Evolutionary conservation across 2,329 filamentous ascomycete genomes (phyloP), one percentile per base, ranked within the genome.

Genomic region (Sporothrix humicola): DNA sequence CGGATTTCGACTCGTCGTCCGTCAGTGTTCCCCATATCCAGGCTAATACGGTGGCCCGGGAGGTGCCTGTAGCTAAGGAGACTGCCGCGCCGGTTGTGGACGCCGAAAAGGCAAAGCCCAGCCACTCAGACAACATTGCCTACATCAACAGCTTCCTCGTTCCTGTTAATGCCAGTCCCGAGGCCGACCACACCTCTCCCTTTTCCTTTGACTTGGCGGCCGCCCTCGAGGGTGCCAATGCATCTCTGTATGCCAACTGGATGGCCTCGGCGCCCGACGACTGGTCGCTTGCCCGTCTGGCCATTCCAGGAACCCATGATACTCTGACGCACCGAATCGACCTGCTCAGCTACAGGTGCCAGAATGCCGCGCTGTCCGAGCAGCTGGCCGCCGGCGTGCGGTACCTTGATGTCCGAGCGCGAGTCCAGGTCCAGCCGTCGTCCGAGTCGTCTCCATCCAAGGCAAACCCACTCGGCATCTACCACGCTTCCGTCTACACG

Each of bases 291-390:
- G 81, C 84, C 46, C 81, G 79, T 69, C 81, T 87, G 58, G 86
- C 85, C 63, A 83, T 87, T 73, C 86, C 86, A 0, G 86, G 86
- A 44, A 87, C 86, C 1, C 86, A 87, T 79, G 85, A 87, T 78
- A 87, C 85, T 31, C 83, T 87, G 83, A 87, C 86, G 20, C 85
- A 84, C 75, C 77, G 79, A 61, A 79, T 85, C 72, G 76, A 78
- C 59, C 79, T 81, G 73, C 66, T 76, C 37, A 72, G 61, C 48
- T 81, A 83, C 69, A 82, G 85, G 77, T 87, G 85, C 77, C 86
- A 88, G 79, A 86, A 85, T 77, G 81, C 81, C 76, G 82, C 82
- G 75, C 80, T 88, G 26, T 76, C 74, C 15, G 80, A 79, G 17
- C 86, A 87, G 79, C 82, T 87, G 58, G 72, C 77, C 48, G 82